Conservation (phyloP, 345 rosid species). For the Eucalyptus guilfoylei region DNA sequence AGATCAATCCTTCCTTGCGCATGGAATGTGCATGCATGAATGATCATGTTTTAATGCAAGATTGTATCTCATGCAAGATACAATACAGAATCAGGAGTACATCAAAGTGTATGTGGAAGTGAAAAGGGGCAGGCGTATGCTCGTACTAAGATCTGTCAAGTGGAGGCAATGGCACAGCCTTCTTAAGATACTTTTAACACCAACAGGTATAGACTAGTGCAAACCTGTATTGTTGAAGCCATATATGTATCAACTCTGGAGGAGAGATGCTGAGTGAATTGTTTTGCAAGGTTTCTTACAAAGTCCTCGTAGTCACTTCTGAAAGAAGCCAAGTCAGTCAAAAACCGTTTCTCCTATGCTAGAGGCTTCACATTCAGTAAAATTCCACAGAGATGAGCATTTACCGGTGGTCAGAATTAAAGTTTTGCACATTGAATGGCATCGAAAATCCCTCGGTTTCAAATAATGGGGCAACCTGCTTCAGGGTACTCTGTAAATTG, state of each 20-base stretch:
- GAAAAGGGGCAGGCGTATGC: neutral
- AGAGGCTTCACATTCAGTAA: neutral
- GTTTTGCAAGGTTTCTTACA: slow-evolving; percentile 65
- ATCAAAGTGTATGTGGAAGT: neutral
- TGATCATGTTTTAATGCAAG: neutral
- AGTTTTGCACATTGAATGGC: slow-evolving; percentile 38
- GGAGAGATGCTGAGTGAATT: slow-evolving; percentile 41
- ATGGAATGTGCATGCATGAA: neutral
- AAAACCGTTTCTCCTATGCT: neutral
- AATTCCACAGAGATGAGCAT: neutral
- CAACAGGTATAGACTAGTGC: neutral
- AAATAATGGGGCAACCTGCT: slow-evolving; percentile 51
- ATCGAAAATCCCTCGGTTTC: slow-evolving; percentile 45
- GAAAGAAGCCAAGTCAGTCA: slow-evolving; percentile 2
- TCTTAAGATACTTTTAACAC: neutral
- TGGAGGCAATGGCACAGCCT: neutral
- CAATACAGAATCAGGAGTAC: neutral
- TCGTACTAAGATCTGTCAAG: neutral
- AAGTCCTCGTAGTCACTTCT: slow-evolving; percentile 75
- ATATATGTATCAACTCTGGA: slow-evolving; percentile 67
- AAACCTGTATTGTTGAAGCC: slow-evolving; percentile 84
- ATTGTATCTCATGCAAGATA: neutral
- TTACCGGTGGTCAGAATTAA: slow-evolving; percentile 72
- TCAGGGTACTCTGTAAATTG: slow-evolving; percentile 52
- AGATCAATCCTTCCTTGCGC: neutral